Evolutionary conservation across 1,284 basidiomycete species (phyloP).

Genomic region (Omphalotus olearius): DNA sequence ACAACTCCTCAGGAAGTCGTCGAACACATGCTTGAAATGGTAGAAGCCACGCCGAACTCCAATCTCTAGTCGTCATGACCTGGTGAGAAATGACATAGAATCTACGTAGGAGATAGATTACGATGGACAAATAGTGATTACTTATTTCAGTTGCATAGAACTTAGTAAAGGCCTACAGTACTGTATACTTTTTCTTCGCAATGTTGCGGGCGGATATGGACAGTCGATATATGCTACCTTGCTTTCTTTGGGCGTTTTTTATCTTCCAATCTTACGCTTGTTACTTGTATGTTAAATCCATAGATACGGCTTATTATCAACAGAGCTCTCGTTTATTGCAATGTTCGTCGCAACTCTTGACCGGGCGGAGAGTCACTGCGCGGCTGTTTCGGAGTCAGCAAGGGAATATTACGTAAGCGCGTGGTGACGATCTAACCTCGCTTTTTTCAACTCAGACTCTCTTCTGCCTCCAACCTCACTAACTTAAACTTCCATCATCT

Average conservation of each 20-base stretch:
- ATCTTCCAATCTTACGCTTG: no score
- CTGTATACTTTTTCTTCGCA: neutral
- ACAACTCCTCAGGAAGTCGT: constrained; percentile 75
- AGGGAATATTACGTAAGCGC: no score
- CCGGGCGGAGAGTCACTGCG: no score
- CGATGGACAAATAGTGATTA: neutral
- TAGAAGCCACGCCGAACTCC: neutral
- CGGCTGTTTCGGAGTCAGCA: no score
- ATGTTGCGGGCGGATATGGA: no score
- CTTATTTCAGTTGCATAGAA: neutral
- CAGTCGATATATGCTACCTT: no score
- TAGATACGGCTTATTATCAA: no score
- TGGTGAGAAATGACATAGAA: neutral
- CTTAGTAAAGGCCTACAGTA: neutral
- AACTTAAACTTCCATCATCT: no score
- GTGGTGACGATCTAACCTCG: neutral
- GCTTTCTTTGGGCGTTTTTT: no score
- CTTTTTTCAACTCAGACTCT: neutral
- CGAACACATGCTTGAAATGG: constrained; percentile 58
- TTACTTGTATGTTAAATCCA: no score
- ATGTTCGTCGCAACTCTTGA: no score
- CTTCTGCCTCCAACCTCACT: neutral
- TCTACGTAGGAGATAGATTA: neutral
- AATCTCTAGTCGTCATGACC: neutral
- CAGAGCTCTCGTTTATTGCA: no score